These are phyloP conservation scores for Termitomyces sp. DNA, from an alignment of 768 basidiomycete species.

Conservation along the genomic window DNA sequence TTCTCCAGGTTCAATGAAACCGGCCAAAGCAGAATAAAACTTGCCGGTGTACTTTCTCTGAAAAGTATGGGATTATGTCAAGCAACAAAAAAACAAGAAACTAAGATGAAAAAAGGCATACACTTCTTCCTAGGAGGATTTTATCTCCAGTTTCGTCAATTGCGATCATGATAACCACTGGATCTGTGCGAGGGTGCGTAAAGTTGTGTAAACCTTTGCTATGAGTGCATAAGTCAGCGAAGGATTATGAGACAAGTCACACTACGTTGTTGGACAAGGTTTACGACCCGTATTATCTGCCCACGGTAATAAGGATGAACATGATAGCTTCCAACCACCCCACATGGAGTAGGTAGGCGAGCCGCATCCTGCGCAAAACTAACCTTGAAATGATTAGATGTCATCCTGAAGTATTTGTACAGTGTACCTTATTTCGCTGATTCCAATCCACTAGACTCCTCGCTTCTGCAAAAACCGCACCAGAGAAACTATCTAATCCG, in stretches of 20 bases:
- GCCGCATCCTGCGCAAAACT: constrained; percentile 92
- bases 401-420: background rate
- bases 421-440: constrained; percentile 68
- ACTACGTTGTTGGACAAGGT: constrained; percentile 68
- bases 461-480: constrained; percentile 72
- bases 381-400: background rate
- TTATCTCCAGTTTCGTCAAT: constrained; percentile 76
- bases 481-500: constrained; percentile 56
- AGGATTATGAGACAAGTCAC: background rate
- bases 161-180: constrained; percentile 89
- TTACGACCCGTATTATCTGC: constrained; percentile 53
- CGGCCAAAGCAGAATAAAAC: constrained; percentile 88
- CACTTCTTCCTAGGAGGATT: constrained; percentile 83
- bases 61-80: background rate
- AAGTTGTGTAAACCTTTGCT: constrained; percentile 89
- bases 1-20: constrained; percentile 94
- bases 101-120: constrained; percentile 27
- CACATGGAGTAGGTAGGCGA: constrained; percentile 77
- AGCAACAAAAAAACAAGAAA: background rate
- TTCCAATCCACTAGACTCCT: constrained; percentile 93
- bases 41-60: constrained; percentile 62
- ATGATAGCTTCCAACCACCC: constrained; percentile 95
- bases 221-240: constrained; percentile 8
- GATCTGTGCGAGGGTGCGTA: constrained; percentile 74
- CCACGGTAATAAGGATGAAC: constrained; percentile 73